phyloP scores from a whole-genome alignment of 345 rosid species.

The Lagerstroemia speciosa region DNA sequence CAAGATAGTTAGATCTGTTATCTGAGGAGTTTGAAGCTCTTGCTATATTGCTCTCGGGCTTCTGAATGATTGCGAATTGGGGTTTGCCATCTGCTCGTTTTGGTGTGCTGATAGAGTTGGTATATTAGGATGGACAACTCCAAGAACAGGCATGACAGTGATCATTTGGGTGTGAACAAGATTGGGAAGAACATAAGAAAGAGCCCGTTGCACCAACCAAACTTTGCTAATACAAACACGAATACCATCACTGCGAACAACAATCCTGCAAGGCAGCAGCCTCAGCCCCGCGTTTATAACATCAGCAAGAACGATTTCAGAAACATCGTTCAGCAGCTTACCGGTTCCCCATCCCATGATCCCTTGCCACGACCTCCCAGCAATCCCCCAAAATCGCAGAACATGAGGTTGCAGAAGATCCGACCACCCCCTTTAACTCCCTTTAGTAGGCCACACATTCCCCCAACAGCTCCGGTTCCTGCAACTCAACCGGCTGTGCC shows the following conservation, averaged over 20 bases:
- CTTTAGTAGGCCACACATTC: conserved; percentile 44
- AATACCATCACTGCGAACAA: conserved; percentile 5
- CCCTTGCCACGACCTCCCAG: conserved; percentile 69
- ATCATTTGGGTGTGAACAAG: conserved; percentile 83
- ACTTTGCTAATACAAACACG: conserved; percentile 29
- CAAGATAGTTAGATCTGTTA: background rate
- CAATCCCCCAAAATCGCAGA: conserved; percentile 62
- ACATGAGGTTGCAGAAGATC: conserved; percentile 65
- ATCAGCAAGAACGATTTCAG: conserved; percentile 87
- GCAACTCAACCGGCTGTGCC: conserved; percentile 28
- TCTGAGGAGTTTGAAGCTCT: background rate
- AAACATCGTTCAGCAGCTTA: conserved; percentile 82
- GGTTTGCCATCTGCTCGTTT: background rate
- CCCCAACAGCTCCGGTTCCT: conserved; percentile 26
- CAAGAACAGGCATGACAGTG: conserved; percentile 51
- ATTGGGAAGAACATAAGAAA: conserved; percentile 71
- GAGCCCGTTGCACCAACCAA: conserved; percentile 82
- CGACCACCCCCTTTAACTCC: conserved; percentile 70
- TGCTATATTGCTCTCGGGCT: background rate
- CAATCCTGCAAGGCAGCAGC: conserved; percentile 50
- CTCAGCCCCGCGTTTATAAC: conserved; percentile 86
- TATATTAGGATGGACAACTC: conserved; percentile 58
- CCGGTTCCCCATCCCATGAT: conserved; percentile 74
- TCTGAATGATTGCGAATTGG: background rate
- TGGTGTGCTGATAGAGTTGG: background rate